phyloP scores from a whole-genome alignment of 2,329 filamentous ascomycete species.

The Pyrenophora graminea region DNA sequence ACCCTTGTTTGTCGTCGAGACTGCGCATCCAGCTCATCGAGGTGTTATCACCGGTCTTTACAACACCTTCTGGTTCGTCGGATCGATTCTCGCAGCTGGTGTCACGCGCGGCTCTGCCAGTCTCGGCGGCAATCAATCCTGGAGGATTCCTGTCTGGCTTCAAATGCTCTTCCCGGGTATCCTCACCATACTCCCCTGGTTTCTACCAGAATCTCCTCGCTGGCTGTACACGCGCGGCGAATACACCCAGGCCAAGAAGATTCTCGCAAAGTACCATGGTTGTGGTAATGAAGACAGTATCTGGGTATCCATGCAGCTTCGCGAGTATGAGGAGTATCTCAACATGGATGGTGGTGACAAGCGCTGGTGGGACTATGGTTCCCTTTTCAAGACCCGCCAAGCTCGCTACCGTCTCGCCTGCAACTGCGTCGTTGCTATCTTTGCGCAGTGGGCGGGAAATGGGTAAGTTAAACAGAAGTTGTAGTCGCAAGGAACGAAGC shows the following conservation, averaged over 20 bases:
- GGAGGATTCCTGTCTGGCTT: constrained; percentile 33
- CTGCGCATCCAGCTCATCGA: constrained; percentile 63
- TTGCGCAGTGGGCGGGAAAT: constrained; percentile 52
- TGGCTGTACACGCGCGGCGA: constrained; percentile 61
- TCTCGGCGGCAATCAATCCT: constrained; percentile 23
- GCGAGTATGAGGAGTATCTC: constrained; percentile 54
- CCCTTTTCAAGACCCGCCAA: constrained; percentile 55
- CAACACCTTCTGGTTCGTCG: constrained; percentile 52
- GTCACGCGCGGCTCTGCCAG: constrained; percentile 28
- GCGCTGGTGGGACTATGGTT: constrained; percentile 62
- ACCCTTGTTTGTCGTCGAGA: constrained; percentile 63
- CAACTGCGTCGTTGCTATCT: constrained; percentile 58
- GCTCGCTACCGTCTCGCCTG: constrained; percentile 56
- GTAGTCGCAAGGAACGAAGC: not conserved
- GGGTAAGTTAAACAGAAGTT: constrained; percentile 7
- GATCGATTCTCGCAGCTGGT: constrained; percentile 37
- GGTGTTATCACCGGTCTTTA: constrained; percentile 52
- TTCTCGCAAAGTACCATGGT: constrained; percentile 62
- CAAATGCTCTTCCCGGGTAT: constrained; percentile 41
- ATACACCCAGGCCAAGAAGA: constrained; percentile 56
- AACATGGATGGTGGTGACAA: constrained; percentile 61
- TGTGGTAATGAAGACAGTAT: constrained; percentile 46
- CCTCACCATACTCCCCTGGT: constrained; percentile 52
- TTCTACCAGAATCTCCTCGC: constrained; percentile 57
- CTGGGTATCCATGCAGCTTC: constrained; percentile 38